These are phyloP conservation scores for Tuber umbilicatum DNA, from an alignment of 495 filamentous ascomycete genomes.

Conservation along the genomic window DNA sequence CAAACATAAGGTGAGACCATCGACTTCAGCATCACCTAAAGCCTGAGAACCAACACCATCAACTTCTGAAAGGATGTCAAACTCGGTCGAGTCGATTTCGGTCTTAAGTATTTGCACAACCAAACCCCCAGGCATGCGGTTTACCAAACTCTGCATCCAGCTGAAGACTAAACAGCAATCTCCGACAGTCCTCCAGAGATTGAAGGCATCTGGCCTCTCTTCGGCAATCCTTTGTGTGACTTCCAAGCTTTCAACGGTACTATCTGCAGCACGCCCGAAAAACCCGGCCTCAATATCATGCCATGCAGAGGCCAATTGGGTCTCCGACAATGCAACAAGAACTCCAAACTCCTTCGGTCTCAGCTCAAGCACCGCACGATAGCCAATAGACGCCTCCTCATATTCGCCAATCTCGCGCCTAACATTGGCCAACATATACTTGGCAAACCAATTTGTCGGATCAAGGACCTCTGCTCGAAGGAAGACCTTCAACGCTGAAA, in stretches of 20 bases:
- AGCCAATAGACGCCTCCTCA: constrained; percentile 69
- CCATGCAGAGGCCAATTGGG: constrained; percentile 72
- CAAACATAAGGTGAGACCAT: constrained; percentile 50
- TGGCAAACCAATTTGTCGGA: constrained; percentile 78
- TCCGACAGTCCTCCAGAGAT: constrained; percentile 89
- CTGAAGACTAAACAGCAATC: constrained; percentile 81
- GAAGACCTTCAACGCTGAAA: constrained; percentile 88
- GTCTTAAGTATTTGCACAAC: constrained; percentile 53
- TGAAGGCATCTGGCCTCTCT: constrained; percentile 64
- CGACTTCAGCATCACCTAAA: constrained; percentile 44
- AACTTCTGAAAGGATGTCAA: constrained; percentile 59
- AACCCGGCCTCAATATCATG: constrained; percentile 70
- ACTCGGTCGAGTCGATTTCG: constrained; percentile 50
- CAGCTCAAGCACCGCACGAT: constrained; percentile 59
- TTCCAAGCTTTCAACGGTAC: constrained; percentile 55
- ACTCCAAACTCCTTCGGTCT: constrained; percentile 76
- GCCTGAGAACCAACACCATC: constrained; percentile 59
- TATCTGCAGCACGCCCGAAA: constrained; percentile 68
- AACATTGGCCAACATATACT: constrained; percentile 95
- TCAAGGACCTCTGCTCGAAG: constrained; percentile 59
- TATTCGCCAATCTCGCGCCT: constrained; percentile 84
- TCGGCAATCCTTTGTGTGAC: constrained; percentile 51
- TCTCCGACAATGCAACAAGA: constrained; percentile 76
- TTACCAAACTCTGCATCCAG: constrained; percentile 59
- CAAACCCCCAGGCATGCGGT: constrained; percentile 52